phyloP scores from a whole-genome alignment of 805 yeast genomes.

The Candida vartiovaarae region DNA sequence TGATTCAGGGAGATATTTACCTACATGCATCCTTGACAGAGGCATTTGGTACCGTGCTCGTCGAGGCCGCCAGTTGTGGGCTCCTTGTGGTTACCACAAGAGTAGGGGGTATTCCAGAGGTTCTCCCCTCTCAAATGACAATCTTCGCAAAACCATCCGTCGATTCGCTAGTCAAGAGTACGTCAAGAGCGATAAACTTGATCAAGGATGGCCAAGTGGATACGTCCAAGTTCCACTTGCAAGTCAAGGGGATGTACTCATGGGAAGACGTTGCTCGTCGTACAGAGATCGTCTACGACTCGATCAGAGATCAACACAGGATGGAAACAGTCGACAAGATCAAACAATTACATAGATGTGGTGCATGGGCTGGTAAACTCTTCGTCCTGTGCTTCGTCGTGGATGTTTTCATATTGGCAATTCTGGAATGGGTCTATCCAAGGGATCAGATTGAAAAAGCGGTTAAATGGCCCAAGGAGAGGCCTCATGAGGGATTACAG shows the following conservation, averaged over 20 bases:
- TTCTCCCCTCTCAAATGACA: slow-evolving; percentile 88
- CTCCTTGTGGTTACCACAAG: slow-evolving; percentile 86
- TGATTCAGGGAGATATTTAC: slow-evolving; percentile 91
- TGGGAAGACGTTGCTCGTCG: slow-evolving; percentile 87
- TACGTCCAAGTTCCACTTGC: slow-evolving; percentile 69
- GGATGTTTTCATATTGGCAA: slow-evolving; percentile 56
- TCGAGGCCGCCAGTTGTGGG: slow-evolving; percentile 97
- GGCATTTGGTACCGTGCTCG: slow-evolving; percentile 95
- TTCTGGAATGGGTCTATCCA: slow-evolving; percentile 72
- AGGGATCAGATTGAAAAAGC: slow-evolving; percentile 62
- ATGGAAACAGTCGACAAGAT: slow-evolving; percentile 39
- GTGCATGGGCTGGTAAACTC: slow-evolving; percentile 80
- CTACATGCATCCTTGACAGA: slow-evolving; percentile 92
- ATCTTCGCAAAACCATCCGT: slow-evolving; percentile 86
- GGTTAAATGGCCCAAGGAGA: slow-evolving; percentile 63
- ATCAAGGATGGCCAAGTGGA: slow-evolving; percentile 55
- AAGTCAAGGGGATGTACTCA: slow-evolving; percentile 76
- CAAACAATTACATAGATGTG: slow-evolving; percentile 58
- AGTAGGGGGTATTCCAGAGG: slow-evolving; percentile 98
- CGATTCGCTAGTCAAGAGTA: slow-evolving; percentile 66
- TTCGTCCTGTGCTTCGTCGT: slow-evolving; percentile 76
- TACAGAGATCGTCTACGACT: slow-evolving; percentile 75
- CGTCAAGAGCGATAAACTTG: slow-evolving; percentile 59
- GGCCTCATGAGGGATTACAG: neutral
- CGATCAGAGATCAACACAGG: slow-evolving; percentile 31